Conservation (phyloP, 2,329 filamentous ascomycete genomes). For the Apiospora phragmitis region DNA sequence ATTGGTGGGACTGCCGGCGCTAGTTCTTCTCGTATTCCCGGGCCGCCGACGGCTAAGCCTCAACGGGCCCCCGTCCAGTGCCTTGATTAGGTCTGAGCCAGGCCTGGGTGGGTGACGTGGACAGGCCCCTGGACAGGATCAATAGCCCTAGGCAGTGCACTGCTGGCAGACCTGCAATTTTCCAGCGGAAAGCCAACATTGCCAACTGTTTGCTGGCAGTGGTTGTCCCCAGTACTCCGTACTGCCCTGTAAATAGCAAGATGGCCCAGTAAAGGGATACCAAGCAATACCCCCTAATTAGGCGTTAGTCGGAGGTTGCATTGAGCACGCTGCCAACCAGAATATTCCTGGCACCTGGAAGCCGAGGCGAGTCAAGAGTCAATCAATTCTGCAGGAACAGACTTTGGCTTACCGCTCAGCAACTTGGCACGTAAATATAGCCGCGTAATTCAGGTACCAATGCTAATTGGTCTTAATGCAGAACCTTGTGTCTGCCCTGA, state of each 20-base stretch:
- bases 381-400: neutral
- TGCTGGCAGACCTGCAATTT: neutral
- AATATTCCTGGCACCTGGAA: neutral
- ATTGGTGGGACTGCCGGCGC: neutral
- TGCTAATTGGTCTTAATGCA: neutral
- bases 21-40: constrained; percentile 5
- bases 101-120: neutral
- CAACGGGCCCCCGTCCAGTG: neutral
- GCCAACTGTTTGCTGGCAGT: neutral
- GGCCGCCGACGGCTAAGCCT: constrained; percentile 6
- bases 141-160: neutral
- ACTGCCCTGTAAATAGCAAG: neutral
- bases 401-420: neutral
- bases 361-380: neutral
- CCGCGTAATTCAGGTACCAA: neutral
- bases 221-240: neutral
- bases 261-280: neutral
- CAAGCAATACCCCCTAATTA: neutral
- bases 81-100: neutral
- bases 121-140: neutral
- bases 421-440: neutral
- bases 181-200: neutral
- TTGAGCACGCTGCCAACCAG: neutral
- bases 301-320: neutral
- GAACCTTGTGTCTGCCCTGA: neutral